Evolutionary conservation across 1,284 basidiomycete species (phyloP).

Genomic region (Ceratobasidium sp.): DNA sequence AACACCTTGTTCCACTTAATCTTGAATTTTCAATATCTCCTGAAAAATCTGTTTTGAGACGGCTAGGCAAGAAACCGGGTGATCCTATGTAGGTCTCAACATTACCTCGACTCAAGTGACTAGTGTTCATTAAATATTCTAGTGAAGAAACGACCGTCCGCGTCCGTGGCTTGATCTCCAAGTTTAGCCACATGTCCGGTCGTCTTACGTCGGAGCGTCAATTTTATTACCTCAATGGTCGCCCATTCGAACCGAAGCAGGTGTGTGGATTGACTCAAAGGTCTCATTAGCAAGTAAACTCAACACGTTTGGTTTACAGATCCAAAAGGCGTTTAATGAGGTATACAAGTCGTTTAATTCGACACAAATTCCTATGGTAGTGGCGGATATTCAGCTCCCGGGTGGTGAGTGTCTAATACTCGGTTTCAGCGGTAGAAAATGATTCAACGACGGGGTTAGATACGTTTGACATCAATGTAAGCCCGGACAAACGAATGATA

Average conservation of each 20-base stretch:
- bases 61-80: slow-evolving; percentile 52
- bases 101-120: neutral
- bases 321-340: slow-evolving; percentile 91
- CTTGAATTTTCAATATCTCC: slow-evolving; percentile 79
- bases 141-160: slow-evolving; percentile 63
- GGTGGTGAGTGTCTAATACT: slow-evolving; percentile 71
- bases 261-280: slow-evolving; percentile 60
- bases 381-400: slow-evolving; percentile 88
- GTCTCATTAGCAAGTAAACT: neutral
- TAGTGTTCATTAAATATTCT: neutral
- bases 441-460: slow-evolving; percentile 63
- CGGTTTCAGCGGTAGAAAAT: neutral
- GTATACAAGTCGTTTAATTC: slow-evolving; percentile 89
- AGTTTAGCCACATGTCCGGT: slow-evolving; percentile 79
- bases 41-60: slow-evolving; percentile 65
- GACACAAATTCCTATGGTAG: slow-evolving; percentile 83
- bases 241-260: slow-evolving; percentile 87
- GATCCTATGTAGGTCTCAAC: neutral
- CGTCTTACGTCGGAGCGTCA: slow-evolving; percentile 87
- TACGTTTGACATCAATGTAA: slow-evolving; percentile 94
- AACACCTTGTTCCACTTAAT: slow-evolving; percentile 81
- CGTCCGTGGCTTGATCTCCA: slow-evolving; percentile 84
- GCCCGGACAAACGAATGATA: slow-evolving; percentile 96
- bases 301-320: slow-evolving; percentile 61
- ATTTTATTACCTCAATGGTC: slow-evolving; percentile 94